Evolutionary conservation across 108 stramenopile species (phyloP).

Genomic region (Cylindrotheca fusiformis): DNA sequence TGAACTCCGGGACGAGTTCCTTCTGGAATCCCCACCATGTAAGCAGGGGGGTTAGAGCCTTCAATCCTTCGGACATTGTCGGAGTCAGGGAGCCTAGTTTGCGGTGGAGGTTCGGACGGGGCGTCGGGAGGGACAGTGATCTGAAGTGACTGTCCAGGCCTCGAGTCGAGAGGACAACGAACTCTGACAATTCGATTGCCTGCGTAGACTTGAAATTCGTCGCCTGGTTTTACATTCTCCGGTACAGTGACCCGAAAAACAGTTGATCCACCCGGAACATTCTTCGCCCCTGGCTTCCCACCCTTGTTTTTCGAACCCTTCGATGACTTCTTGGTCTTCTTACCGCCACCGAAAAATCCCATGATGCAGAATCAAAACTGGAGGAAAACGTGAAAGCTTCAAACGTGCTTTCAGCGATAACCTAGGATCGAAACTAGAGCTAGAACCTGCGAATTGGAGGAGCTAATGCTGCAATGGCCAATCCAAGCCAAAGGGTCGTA

Average conservation of each 20-base stretch:
- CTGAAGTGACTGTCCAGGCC: slow-evolving; percentile 69
- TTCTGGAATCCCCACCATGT: slow-evolving; percentile 76
- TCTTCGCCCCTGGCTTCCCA: slow-evolving; percentile 28
- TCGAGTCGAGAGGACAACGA: slow-evolving; percentile 54
- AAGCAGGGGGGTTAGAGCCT: slow-evolving; percentile 51
- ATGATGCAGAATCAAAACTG: no score
- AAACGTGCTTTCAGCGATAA: no score
- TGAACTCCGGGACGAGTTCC: slow-evolving; percentile 60
- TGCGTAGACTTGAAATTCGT: slow-evolving; percentile 85
- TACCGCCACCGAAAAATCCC: no score
- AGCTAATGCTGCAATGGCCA: no score
- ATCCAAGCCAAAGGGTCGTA: no score
- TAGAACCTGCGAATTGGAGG: no score
- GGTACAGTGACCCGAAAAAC: slow-evolving; percentile 73
- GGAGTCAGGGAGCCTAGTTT: slow-evolving; percentile 39
- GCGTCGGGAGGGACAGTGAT: slow-evolving; percentile 62
- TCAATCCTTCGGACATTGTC: slow-evolving; percentile 56
- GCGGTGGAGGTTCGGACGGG: background rate
- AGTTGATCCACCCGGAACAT: slow-evolving; percentile 21
- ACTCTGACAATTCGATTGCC: slow-evolving; percentile 67
- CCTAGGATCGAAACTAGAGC: no score
- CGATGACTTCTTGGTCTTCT: slow-evolving; percentile 6
- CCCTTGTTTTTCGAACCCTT: slow-evolving; percentile 6
- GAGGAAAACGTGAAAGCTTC: no score
- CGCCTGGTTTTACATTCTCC: slow-evolving; percentile 62